These are phyloP conservation scores for Coemansia sp. DNA, from an alignment of 192 early-diverging fungal species.

Conservation along the genomic window DNA sequence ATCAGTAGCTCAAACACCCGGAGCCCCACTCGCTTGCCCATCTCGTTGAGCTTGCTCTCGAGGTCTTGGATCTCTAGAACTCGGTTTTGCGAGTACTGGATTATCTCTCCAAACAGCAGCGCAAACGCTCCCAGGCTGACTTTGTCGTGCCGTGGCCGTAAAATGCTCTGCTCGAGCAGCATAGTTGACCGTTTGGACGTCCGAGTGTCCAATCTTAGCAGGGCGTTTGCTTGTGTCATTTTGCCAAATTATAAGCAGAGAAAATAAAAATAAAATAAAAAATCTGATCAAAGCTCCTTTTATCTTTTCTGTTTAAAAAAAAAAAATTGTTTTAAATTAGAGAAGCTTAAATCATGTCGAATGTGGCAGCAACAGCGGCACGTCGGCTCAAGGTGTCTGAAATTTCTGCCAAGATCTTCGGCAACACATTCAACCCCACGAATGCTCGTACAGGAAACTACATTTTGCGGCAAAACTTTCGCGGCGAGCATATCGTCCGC, in stretches of 20 bases:
- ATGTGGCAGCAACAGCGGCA: conserved; percentile 15
- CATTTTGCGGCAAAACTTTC: conserved; percentile 64
- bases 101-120: conserved; percentile 92
- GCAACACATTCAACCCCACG: conserved; percentile 69
- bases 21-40: conserved; percentile 92
- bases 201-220: conserved; percentile 42
- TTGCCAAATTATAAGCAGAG: background rate
- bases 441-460: conserved; percentile 67
- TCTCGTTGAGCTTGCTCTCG: conserved; percentile 87
- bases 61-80: conserved; percentile 93
- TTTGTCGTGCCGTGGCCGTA: conserved; percentile 68
- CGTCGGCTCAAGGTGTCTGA: conserved; percentile 55
- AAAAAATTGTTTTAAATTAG: background rate
- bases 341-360: conserved; percentile 17
- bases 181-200: conserved; percentile 48
- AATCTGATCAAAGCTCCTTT: too few relatives aligned
- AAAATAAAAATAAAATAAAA: background rate
- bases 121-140: conserved; percentile 81
- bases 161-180: conserved; percentile 75
- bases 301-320: background rate
- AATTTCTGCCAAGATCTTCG: conserved; percentile 63
- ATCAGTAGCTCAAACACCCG: conserved; percentile 84
- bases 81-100: conserved; percentile 95
- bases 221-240: conserved; percentile 24
- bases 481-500: conserved; percentile 63